Conservation (phyloP, 805 yeast species). For the Metschnikowia picachoensis region DNA sequence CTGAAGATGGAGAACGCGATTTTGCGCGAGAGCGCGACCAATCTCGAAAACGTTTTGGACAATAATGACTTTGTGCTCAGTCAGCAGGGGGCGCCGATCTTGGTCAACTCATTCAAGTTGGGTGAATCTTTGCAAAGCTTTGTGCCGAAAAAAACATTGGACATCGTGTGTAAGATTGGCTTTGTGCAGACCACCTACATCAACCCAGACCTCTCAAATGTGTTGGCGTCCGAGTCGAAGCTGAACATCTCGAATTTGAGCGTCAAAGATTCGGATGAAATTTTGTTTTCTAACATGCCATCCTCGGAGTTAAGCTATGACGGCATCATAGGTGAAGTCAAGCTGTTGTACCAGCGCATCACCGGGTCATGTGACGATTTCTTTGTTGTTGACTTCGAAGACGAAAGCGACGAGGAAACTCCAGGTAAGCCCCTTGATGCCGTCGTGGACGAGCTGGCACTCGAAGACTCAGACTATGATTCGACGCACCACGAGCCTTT, state of each 20-base stretch:
- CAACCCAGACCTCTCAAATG: conserved; percentile 36
- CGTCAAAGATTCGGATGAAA: conserved; percentile 21
- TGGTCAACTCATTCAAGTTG: conserved; percentile 72
- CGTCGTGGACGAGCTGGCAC: conserved; percentile 17
- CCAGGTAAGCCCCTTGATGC: conserved; percentile 4
- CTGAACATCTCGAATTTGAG: conserved; percentile 21
- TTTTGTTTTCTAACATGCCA: conserved; percentile 56
- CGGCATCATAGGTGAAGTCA: conserved; percentile 82
- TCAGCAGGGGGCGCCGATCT: conserved; percentile 54
- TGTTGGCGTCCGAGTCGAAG: conserved; percentile 29
- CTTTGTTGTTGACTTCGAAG: conserved; percentile 94
- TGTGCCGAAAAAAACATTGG: conserved; percentile 69
- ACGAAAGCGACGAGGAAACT: conserved; percentile 63
- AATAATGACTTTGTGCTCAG: conserved; percentile 33
- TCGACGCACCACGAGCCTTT: conserved; percentile 38
- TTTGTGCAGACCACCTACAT: conserved; percentile 36
- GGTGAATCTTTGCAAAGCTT: conserved; percentile 84
- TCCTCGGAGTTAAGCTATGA: conserved; percentile 87
- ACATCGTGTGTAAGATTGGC: conserved; percentile 40
- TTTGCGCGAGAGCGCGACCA: conserved; percentile 65
- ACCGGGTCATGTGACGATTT: conserved; percentile 96
- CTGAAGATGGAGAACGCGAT: conserved; percentile 75
- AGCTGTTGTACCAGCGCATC: conserved; percentile 64
- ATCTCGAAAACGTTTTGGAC: conserved; percentile 44
- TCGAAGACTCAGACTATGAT: conserved; percentile 23